Evolutionary conservation across 805 yeast genomes (phyloP).

Genomic region (Yarrowia yakushimensis): DNA sequence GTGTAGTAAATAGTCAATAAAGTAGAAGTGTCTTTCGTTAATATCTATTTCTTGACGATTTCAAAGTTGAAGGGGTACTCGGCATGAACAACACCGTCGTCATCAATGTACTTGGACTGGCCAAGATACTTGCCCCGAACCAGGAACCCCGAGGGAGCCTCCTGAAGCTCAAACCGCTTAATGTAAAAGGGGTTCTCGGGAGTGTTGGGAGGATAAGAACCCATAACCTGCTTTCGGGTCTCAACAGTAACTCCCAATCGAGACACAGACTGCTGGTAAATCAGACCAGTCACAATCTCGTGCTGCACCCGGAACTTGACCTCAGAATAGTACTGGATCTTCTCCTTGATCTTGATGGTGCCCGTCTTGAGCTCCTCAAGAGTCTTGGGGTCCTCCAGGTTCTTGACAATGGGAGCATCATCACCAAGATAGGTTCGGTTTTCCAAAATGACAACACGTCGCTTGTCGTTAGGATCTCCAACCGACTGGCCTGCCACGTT

Average conservation of each 20-base stretch:
- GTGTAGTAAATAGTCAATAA: too few species aligned
- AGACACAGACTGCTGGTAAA: slow-evolving; percentile 78
- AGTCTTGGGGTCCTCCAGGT: slow-evolving; percentile 60
- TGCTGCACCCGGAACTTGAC: slow-evolving; percentile 74
- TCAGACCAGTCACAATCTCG: slow-evolving; percentile 85
- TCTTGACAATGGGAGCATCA: slow-evolving; percentile 64
- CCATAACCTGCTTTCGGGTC: slow-evolving; percentile 81
- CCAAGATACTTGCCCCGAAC: slow-evolving; percentile 87
- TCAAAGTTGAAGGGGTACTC: slow-evolving; percentile 81
- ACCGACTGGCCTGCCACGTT: background rate
- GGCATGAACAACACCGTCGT: slow-evolving; percentile 72
- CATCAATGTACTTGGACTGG: slow-evolving; percentile 77
- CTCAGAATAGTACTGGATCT: slow-evolving; percentile 64
- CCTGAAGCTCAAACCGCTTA: slow-evolving; percentile 57
- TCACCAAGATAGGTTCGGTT: slow-evolving; percentile 70
- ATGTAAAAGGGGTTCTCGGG: slow-evolving; percentile 73
- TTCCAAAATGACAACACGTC: slow-evolving; percentile 75
- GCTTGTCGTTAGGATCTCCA: slow-evolving; percentile 32
- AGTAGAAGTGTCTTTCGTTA: too few species aligned
- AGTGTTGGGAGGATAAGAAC: slow-evolving; percentile 88
- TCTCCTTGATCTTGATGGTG: slow-evolving; percentile 75
- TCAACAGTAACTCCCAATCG: slow-evolving; percentile 86
- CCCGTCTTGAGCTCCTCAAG: slow-evolving; percentile 57
- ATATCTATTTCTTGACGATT: slow-evolving; percentile 54
- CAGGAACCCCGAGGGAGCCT: slow-evolving; percentile 86